phyloP scores from a whole-genome alignment of 1,139 yeast species.

The Saccharomyces hybrid region DNA sequence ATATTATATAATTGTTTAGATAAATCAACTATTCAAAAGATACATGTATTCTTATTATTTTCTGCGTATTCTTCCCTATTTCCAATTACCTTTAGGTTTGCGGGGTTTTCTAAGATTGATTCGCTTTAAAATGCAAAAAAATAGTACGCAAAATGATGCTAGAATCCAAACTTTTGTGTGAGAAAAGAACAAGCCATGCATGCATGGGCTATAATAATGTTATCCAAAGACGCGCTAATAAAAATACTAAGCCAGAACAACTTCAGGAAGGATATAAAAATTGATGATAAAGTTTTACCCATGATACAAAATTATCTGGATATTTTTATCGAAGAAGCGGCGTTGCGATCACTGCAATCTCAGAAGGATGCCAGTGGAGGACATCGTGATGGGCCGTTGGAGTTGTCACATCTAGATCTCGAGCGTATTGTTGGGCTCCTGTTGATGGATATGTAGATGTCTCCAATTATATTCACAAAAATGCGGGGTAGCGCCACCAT shows the following conservation, averaged over 20 bases:
- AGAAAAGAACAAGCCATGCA: background rate
- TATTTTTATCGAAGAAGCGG: constrained; percentile 57
- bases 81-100: background rate
- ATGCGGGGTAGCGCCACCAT: background rate
- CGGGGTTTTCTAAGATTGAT: background rate
- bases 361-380: constrained; percentile 30
- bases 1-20: background rate
- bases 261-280: constrained; percentile 42
- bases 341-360: constrained; percentile 50
- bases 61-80: background rate
- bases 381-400: constrained; percentile 32
- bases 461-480: background rate
- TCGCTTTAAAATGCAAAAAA: background rate
- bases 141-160: background rate
- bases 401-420: constrained; percentile 24
- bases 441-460: constrained; percentile 25
- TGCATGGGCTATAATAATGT: background rate
- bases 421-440: constrained; percentile 29
- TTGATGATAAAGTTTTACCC: constrained; percentile 44
- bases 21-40: background rate
- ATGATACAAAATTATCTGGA: constrained; percentile 51
- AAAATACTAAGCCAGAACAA: constrained; percentile 48
- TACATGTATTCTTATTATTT: background rate
- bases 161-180: background rate
- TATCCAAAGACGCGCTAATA: constrained; percentile 45